Base-by-base conservation (phyloP, 441 rosid genomes). In the Geranium incanum region DNA sequence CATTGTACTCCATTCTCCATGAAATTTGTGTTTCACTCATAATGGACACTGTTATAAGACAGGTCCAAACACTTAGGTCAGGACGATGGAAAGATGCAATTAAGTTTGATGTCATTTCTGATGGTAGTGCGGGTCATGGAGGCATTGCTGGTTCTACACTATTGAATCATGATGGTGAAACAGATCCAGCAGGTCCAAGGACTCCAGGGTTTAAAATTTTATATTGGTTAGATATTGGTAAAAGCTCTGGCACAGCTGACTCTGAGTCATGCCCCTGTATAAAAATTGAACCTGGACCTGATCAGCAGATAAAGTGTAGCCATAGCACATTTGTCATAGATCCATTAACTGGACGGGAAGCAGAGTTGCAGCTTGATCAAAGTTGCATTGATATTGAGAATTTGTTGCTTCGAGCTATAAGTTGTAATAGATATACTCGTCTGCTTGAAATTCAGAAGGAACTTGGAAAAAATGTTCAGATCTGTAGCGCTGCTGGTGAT, bases 61-160 rank as follows among this genome's bases (percentile, higher is more conserved):
- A 95, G 82, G 97, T 93, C 19, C 93, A 88, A 78, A 85, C 85
- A 72, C 92, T 93, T 62, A 88, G 92, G 48, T 93, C 78, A 69
- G 98, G 97, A 66, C 86, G 98, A 82, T 95, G 98, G 99, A 95
- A 86, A 84, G 98, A 89, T 83, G 91, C 95, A 67, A 88, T 95
- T 78, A 87, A 92, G 60, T 93, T 91, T 75, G 98, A 93, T 55
- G 78, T 91, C 71, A 87, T 91, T 73, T 86, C 90, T 57, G 98
- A 92, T 73, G 84, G 88, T 72, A 72, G 63, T 39, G 43, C 36
- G 11, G 72, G 72, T 48, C 75, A 77, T 65, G 79, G 75, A 21
- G 82, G 82, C 9, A 80, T 78, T 76, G 69, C 83, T 68, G 82
- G 84, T 77, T 81, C 91, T 70, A 16, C 76, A 8, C 86, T 78